Conservation (phyloP, 106 monocot species). For the Dactylorhiza incarnata region DNA sequence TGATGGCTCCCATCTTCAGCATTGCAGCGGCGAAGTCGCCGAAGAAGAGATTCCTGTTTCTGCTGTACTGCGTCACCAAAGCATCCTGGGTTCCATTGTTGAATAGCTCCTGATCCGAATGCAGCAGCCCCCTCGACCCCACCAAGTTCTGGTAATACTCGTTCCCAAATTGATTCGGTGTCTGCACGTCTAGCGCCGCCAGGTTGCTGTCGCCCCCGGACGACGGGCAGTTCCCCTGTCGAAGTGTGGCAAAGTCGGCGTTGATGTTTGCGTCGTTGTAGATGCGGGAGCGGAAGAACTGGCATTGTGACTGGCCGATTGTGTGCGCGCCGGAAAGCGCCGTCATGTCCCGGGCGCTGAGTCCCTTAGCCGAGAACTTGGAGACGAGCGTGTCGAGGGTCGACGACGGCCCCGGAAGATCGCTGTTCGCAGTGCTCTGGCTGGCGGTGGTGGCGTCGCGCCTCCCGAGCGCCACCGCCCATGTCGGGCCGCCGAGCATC, state of each 20-base stretch:
- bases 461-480: conserved; percentile 6
- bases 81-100: conserved; percentile 19
- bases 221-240: too few species aligned
- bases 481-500: conserved; percentile 10
- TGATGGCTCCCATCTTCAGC: conserved; percentile 16
- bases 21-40: conserved; percentile 3
- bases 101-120: too few species aligned
- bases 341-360: conserved; percentile 4
- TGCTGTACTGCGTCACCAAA: neutral
- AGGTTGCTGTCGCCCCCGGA: too few species aligned
- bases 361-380: neutral
- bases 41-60: neutral
- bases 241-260: too few species aligned
- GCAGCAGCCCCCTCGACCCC: too few species aligned
- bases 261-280: conserved; percentile 6
- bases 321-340: conserved; percentile 9
- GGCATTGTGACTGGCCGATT: conserved; percentile 1
- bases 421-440: neutral
- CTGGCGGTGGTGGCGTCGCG: conserved; percentile 10
- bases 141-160: too few species aligned
- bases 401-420: neutral
- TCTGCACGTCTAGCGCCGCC: too few species aligned
- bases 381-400: conserved; percentile 4
- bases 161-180: too few species aligned
- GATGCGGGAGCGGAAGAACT: conserved; percentile 3